phyloP scores from a whole-genome alignment of 495 filamentous ascomycete genomes.

The Cladorrhinum samala region DNA sequence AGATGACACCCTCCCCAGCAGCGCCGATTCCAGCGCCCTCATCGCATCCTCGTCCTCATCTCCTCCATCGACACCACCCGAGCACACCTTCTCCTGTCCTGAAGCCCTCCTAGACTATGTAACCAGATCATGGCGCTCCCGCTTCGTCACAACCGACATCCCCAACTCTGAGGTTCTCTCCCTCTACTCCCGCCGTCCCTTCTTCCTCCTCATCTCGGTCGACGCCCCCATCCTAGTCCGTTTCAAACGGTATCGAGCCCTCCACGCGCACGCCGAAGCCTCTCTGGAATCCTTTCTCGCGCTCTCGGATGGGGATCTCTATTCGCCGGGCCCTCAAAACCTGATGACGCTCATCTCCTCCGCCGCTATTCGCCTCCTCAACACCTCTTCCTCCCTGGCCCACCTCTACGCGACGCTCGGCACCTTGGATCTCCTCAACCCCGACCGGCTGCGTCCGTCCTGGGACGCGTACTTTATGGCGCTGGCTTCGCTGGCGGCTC shows the following conservation, averaged over 20 bases:
- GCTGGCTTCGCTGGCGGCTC: constrained; percentile 83
- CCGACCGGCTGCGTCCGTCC: constrained; percentile 75
- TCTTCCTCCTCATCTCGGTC: constrained; percentile 87
- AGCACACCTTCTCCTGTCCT: constrained; percentile 48
- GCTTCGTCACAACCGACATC: constrained; percentile 81
- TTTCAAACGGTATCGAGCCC: constrained; percentile 60
- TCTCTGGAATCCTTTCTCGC: constrained; percentile 71
- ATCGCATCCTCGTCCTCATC: constrained; percentile 8
- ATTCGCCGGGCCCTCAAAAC: constrained; percentile 58
- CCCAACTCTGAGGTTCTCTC: constrained; percentile 62
- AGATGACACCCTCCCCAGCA: neutral
- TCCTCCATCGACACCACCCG: too few species aligned
- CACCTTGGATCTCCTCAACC: constrained; percentile 65
- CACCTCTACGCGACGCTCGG: constrained; percentile 63
- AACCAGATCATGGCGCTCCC: constrained; percentile 73
- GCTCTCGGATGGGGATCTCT: constrained; percentile 71
- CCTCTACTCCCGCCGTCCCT: constrained; percentile 68
- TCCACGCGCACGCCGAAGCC: constrained; percentile 51
- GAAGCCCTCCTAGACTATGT: constrained; percentile 72
- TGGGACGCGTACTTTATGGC: constrained; percentile 99
- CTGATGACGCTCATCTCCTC: constrained; percentile 69
- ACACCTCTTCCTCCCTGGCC: constrained; percentile 64
- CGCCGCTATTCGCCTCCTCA: constrained; percentile 78
- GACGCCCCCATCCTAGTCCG: constrained; percentile 81
- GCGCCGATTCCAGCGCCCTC: neutral